A percentile compares a stretch with the other conserved stretches of the same genome.
These are phyloP conservation scores for Naganishia friedmannii DNA, from an alignment of 768 basidiomycete species.

Conservation along the genomic window DNA sequence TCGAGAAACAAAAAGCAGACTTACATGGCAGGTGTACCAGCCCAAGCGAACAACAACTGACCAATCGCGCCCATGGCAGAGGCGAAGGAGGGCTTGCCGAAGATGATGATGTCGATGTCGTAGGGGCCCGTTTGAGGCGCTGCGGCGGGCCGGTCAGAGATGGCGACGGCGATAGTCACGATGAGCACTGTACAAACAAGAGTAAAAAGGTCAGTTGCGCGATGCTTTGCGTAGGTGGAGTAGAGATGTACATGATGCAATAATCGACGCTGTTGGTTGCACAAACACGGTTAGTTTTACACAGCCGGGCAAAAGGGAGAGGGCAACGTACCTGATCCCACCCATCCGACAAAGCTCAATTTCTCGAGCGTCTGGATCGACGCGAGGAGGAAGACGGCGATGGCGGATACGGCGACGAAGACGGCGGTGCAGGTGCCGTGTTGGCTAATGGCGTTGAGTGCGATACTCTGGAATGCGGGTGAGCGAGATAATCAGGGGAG, in stretches of 20 bases:
- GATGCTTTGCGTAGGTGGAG: too few species aligned
- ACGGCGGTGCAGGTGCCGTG: conserved; percentile 52
- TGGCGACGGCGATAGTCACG: conserved; percentile 35
- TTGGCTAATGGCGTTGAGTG: conserved; percentile 49
- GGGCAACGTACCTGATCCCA: conserved; percentile 16
- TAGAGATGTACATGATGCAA: conserved; percentile 1
- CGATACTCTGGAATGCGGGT: conserved; percentile 34
- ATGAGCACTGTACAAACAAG: not conserved
- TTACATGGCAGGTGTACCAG: conserved; percentile 36
- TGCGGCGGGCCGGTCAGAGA: conserved; percentile 36
- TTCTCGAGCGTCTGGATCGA: conserved; percentile 35
- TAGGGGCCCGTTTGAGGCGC: conserved; percentile 31
- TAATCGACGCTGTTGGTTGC: not conserved
- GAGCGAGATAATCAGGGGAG: conserved; percentile 31
- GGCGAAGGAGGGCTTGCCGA: conserved; percentile 35
- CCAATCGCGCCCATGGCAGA: conserved; percentile 49
- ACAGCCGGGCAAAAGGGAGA: not conserved
- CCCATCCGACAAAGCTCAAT: conserved; percentile 26
- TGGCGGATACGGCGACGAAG: conserved; percentile 44
- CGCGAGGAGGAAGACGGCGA: conserved; percentile 27
- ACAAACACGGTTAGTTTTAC: not conserved
- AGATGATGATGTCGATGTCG: conserved; percentile 32
- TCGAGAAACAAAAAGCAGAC: not conserved
- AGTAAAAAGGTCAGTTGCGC: not conserved
- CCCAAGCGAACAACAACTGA: conserved; percentile 48